Conservation (phyloP, 164 flowering plant genomes). For the Magnolia officinalis region DNA sequence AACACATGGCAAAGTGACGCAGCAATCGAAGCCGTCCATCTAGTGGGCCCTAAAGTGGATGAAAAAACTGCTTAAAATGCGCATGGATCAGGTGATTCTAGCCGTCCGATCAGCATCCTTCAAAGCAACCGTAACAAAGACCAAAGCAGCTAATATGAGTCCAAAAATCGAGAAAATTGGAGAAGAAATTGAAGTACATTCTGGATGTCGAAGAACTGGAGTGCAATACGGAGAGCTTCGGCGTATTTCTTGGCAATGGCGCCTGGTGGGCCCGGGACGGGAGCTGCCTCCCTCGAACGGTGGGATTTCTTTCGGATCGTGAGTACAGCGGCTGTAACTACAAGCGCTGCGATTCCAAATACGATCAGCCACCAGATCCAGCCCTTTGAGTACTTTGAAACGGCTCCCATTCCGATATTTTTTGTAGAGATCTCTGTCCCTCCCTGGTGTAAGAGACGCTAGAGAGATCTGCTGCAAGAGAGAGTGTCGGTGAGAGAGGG, state of each 20-base stretch:
- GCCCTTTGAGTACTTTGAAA: slow-evolving; percentile 37
- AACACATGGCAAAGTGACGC: too few relatives aligned
- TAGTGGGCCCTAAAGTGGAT: too few relatives aligned
- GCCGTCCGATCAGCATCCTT: not conserved
- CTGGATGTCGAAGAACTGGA: slow-evolving; percentile 88
- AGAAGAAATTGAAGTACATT: slow-evolving; percentile 44
- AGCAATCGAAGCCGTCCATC: too few relatives aligned
- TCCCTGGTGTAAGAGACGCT: not conserved
- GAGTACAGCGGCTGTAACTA: slow-evolving; percentile 42
- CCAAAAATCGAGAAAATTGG: not conserved
- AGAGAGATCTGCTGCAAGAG: not conserved
- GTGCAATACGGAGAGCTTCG: slow-evolving; percentile 61
- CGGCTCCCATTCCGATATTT: slow-evolving; percentile 38
- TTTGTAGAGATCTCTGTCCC: not conserved
- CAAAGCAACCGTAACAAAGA: not conserved
- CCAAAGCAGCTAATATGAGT: too few relatives aligned
- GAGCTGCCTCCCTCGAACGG: slow-evolving; percentile 30
- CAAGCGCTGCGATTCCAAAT: slow-evolving; percentile 38
- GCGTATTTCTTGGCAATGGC: slow-evolving; percentile 52
- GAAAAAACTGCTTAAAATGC: too few relatives aligned
- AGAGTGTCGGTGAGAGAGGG: not conserved
- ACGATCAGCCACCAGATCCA: slow-evolving; percentile 61
- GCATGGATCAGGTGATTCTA: too few relatives aligned
- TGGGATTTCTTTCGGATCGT: slow-evolving; percentile 30
- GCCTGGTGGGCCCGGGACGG: slow-evolving; percentile 92